These are phyloP conservation scores for Thalassiosira delicatula DNA, from an alignment of 352 stramenopile genomes.

Conservation along the genomic window DNA sequence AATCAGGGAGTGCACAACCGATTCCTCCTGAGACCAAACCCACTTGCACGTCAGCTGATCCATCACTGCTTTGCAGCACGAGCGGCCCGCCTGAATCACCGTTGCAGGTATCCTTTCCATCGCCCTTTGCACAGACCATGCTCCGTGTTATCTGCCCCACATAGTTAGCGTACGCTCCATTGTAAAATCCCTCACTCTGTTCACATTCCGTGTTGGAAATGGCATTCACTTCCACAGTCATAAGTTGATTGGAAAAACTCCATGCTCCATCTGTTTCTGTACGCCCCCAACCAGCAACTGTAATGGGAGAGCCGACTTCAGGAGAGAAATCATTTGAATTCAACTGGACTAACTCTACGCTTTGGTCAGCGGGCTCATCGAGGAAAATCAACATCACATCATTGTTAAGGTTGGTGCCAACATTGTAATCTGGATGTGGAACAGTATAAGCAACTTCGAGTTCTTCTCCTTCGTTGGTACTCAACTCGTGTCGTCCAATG, in stretches of 20 bases:
- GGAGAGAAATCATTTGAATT: background rate
- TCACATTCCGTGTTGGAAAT: slow-evolving; percentile 60
- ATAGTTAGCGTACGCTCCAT: slow-evolving; percentile 44
- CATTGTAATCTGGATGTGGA: background rate
- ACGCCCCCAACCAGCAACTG: slow-evolving; percentile 55
- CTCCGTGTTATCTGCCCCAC: slow-evolving; percentile 49
- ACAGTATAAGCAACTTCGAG: background rate
- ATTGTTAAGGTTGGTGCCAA: background rate
- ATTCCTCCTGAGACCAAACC: slow-evolving; percentile 29
- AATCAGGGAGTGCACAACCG: slow-evolving; percentile 5
- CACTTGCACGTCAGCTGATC: slow-evolving; percentile 26
- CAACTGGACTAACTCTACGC: background rate
- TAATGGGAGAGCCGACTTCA: background rate
- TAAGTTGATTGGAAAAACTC: slow-evolving; percentile 8
- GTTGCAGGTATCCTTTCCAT: slow-evolving; percentile 53
- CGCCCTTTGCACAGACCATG: slow-evolving; percentile 63
- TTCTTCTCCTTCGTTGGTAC: slow-evolving; percentile 25
- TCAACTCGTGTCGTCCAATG: background rate
- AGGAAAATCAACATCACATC: slow-evolving; percentile 1
- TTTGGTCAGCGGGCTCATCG: background rate
- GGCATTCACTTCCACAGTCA: slow-evolving; percentile 30
- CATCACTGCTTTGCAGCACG: slow-evolving; percentile 27
- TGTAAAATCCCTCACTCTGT: background rate
- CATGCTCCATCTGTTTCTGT: slow-evolving; percentile 11
- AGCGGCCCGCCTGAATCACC: slow-evolving; percentile 66